Base-by-base conservation (phyloP, 2,329 filamentous ascomycete species). In the Ascochyta clinopodiicola region DNA sequence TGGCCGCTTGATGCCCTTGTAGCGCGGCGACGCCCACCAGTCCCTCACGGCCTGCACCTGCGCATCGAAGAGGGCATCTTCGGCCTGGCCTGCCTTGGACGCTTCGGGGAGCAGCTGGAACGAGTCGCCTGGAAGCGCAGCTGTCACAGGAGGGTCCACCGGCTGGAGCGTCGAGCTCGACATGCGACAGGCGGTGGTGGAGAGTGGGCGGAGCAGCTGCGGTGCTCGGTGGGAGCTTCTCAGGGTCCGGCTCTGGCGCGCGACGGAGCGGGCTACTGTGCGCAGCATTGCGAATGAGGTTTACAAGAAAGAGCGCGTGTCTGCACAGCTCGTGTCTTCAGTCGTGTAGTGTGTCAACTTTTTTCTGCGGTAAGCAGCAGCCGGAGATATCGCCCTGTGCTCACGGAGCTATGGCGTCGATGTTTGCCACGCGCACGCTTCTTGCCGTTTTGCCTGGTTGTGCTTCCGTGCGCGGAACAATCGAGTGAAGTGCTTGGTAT, bases 21-120 rank as follows among this genome's bases (percentile, higher is more conserved):
- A 99, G 52, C 95, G 87, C 7, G 91, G 88, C 36, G 88, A 89
- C 19, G 85, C 84, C 94, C 94, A 99, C 95, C 94, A 98, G 25
- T 88, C 84, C 75, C 93, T 86, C 12, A 98, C 92, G 67, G 95
- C 89, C 68, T 88, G 84, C 47, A 98, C 82, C 73, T 97, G 91
- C 60, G 90, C 85, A 37, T 93, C 86, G 75, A 93, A 96, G 1
- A 97, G 82, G 0, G 86, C 86, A 77, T 98, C 92, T 76, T 98
- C 95, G 0, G 91, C 86, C 17, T 84, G 81, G 15, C 92, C 92
- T 0, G 88, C 81, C 76, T 98, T 97, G 52, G 89, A 81, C 29
- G 84, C 78, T 63, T 92, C 91, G 36, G 91, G 83, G 0, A 97
- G 84, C 13, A 97, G 83, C 74, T 97, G 94, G 78, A 94, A 97